phyloP scores from a whole-genome alignment of 139 green algal species.

The Chlorella sp. region DNA sequence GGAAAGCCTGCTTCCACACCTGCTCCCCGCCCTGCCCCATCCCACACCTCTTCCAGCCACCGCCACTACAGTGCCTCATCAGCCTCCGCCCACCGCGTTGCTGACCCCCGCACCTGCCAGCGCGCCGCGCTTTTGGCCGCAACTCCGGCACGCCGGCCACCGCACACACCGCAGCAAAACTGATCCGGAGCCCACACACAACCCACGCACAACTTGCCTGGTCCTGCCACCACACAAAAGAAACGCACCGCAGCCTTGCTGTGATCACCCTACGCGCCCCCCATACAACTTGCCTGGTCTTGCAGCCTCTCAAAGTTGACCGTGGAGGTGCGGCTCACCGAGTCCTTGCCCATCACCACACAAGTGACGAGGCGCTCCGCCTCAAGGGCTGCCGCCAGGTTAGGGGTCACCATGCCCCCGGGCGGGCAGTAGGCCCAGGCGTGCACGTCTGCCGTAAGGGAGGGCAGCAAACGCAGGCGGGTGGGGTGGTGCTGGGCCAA shows the following conservation, averaged over 20 bases:
- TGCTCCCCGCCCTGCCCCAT: too few relatives aligned
- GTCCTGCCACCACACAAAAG: neutral
- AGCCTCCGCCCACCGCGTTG: too few relatives aligned
- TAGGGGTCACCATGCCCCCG: slow-evolving; percentile 24
- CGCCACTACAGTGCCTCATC: too few relatives aligned
- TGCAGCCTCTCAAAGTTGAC: slow-evolving; percentile 30
- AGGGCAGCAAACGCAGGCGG: neutral
- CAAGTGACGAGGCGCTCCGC: slow-evolving; percentile 10
- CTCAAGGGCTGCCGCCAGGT: slow-evolving; percentile 12
- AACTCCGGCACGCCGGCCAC: neutral
- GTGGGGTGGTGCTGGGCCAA: neutral
- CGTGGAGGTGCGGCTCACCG: slow-evolving; percentile 6
- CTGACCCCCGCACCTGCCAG: too few relatives aligned
- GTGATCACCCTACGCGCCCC: too few relatives aligned
- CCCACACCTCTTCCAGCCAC: too few relatives aligned
- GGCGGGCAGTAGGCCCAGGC: slow-evolving; percentile 26
- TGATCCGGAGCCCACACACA: too few relatives aligned
- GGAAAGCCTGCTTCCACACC: too few relatives aligned
- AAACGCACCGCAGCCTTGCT: too few relatives aligned
- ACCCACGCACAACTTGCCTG: neutral
- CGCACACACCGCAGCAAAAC: neutral
- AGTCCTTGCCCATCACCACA: slow-evolving; percentile 27
- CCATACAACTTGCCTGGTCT: slow-evolving; percentile 20
- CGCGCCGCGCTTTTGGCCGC: too few relatives aligned
- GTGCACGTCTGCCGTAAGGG: neutral